phyloP scores from a whole-genome alignment of 345 rosid genomes.

The Salix koriyanagi region DNA sequence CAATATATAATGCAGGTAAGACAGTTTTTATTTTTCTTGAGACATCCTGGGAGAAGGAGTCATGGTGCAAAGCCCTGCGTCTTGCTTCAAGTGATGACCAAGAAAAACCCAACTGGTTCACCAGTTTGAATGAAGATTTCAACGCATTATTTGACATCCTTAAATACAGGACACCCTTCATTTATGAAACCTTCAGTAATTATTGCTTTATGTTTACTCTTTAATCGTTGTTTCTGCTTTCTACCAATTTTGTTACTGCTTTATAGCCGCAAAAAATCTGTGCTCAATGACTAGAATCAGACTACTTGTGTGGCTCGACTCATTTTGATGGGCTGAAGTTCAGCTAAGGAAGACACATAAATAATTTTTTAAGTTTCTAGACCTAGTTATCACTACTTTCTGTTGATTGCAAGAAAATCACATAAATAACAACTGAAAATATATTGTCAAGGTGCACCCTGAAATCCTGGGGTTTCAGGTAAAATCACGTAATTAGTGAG shows the following conservation, averaged over 20 bases:
- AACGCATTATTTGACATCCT: constrained; percentile 51
- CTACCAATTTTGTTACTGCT: not conserved
- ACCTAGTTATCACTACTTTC: not conserved
- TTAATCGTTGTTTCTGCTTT: not conserved
- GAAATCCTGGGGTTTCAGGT: not conserved
- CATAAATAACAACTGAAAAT: not conserved
- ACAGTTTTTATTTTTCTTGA: constrained; percentile 67
- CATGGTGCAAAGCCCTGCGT: constrained; percentile 97
- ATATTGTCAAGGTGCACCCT: not conserved
- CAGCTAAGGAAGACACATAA: too few species aligned
- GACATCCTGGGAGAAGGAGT: constrained; percentile 97
- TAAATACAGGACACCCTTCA: constrained; percentile 64
- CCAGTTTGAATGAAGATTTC: constrained; percentile 55
- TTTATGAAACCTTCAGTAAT: constrained; percentile 56
- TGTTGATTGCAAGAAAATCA: not conserved
- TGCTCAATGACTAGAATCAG: not conserved
- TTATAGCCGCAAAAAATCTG: too few species aligned
- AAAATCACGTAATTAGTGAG: not conserved
- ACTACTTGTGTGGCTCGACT: too few species aligned
- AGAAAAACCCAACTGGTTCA: constrained; percentile 51
- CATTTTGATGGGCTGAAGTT: too few species aligned
- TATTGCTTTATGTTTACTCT: too few species aligned
- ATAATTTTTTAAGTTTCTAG: too few species aligned
- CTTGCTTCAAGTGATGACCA: constrained; percentile 67
- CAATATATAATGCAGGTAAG: constrained; percentile 54